These are phyloP conservation scores for Rhodotorula glutinis DNA, from an alignment of 1,284 basidiomycete genomes.

Conservation along the genomic window DNA sequence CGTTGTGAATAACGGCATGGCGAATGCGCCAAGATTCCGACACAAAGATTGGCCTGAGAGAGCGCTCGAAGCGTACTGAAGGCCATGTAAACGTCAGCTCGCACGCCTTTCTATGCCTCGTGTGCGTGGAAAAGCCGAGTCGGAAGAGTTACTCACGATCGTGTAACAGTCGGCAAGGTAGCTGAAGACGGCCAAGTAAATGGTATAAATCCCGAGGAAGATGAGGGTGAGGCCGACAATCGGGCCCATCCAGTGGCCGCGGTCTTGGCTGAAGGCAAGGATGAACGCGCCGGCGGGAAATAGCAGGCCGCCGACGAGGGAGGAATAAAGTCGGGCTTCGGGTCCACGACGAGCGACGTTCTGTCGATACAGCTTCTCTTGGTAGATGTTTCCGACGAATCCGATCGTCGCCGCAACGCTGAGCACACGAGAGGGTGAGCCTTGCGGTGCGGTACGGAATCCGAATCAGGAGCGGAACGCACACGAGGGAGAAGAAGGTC, in stretches of 20 bases:
- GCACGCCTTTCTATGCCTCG: too few species aligned
- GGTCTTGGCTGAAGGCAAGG: slow-evolving; percentile 32
- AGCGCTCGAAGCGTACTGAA: slow-evolving; percentile 46
- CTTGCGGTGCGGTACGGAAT: too few species aligned
- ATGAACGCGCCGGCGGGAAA: slow-evolving; percentile 40
- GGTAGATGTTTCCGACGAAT: slow-evolving; percentile 48
- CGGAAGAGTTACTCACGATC: slow-evolving; percentile 12
- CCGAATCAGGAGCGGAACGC: too few species aligned
- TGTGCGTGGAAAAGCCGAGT: too few species aligned
- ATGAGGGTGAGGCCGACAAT: slow-evolving; percentile 43
- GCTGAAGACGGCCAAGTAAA: slow-evolving; percentile 45
- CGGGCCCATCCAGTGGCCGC: slow-evolving; percentile 39
- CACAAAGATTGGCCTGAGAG: slow-evolving; percentile 35
- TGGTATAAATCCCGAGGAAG: slow-evolving; percentile 39
- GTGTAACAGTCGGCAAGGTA: slow-evolving; percentile 41
- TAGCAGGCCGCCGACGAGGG: slow-evolving; percentile 62
- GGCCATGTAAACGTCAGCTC: background rate
- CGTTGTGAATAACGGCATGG: slow-evolving; percentile 35
- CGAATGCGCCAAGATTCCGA: slow-evolving; percentile 30
- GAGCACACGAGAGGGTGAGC: background rate
- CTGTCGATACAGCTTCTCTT: slow-evolving; percentile 43
- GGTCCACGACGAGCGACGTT: slow-evolving; percentile 59
- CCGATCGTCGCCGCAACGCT: slow-evolving; percentile 32
- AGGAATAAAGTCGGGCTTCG: slow-evolving; percentile 68
- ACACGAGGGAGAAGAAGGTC: slow-evolving; percentile 29